A percentile compares a stretch with the other conserved stretches of the same genome.
Evolutionary conservation across 106 monocot genomes (phyloP).

Genomic region (Phalaenopsis aphrodite): DNA sequence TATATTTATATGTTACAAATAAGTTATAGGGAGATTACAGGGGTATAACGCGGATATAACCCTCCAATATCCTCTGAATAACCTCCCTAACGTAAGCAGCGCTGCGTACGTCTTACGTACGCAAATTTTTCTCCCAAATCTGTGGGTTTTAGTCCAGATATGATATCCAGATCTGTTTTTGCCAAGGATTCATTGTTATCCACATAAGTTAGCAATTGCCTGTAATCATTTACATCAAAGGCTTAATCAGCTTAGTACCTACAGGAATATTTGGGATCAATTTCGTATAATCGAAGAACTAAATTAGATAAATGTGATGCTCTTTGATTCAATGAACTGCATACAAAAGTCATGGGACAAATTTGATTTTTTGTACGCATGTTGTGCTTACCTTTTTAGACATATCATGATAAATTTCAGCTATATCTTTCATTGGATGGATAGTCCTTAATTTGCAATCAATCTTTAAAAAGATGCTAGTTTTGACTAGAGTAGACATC

Average conservation of each 20-base stretch:
- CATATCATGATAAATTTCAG: slow-evolving; percentile 58
- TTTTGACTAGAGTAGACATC: neutral
- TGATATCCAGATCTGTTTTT: slow-evolving; percentile 69
- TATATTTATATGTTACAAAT: too few species aligned
- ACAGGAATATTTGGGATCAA: too few species aligned
- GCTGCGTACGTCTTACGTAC: too few species aligned
- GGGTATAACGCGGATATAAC: too few species aligned
- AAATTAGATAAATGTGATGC: too few species aligned
- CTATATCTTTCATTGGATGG: slow-evolving; percentile 80
- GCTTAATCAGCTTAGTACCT: neutral
- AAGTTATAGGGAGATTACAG: too few species aligned
- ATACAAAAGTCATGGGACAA: neutral
- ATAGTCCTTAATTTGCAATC: slow-evolving; percentile 59
- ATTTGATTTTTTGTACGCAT: neutral
- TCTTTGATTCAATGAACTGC: neutral
- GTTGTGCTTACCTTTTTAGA: slow-evolving; percentile 49
- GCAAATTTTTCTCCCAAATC: slow-evolving; percentile 3
- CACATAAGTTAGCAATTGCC: slow-evolving; percentile 66
- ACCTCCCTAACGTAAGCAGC: too few species aligned
- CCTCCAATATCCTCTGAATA: too few species aligned
- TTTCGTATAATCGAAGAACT: too few species aligned
- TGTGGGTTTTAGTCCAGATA: slow-evolving; percentile 18
- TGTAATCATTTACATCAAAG: slow-evolving; percentile 20
- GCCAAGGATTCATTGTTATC: slow-evolving; percentile 42
- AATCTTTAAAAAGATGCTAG: neutral